A percentile compares a stretch with the other conserved stretches of the same genome.
Evolutionary conservation across 2,329 filamentous ascomycete species (phyloP).

Genomic region (Calonectria montana): DNA sequence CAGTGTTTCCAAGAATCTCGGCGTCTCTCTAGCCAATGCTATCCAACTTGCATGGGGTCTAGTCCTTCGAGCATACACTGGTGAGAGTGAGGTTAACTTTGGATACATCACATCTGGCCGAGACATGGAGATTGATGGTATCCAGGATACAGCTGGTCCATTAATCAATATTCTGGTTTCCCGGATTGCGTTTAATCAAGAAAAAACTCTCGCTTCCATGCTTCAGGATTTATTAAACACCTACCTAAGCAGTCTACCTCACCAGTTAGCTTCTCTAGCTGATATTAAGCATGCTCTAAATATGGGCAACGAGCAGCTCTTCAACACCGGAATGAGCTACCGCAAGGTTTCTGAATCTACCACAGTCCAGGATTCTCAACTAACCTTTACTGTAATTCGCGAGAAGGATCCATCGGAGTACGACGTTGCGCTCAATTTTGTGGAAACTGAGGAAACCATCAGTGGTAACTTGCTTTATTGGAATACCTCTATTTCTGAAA

Average conservation of each 20-base stretch:
- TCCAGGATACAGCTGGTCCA: not conserved
- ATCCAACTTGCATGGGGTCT: not conserved
- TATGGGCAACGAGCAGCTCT: not conserved
- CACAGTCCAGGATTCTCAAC: not conserved
- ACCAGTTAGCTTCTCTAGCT: not conserved
- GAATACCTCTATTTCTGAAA: not conserved
- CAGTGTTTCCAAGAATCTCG: not conserved
- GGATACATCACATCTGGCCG: not conserved
- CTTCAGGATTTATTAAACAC: not conserved
- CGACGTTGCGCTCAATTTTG: not conserved
- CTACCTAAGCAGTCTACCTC: not conserved
- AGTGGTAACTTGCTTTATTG: not conserved
- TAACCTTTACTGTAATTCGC: not conserved
- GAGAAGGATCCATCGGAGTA: not conserved
- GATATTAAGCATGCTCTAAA: not conserved
- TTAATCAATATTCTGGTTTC: slow-evolving; percentile 1
- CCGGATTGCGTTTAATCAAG: not conserved
- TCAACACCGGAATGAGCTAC: not conserved
- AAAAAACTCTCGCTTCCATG: not conserved
- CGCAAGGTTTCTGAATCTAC: not conserved
- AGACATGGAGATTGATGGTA: not conserved
- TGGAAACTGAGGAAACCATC: not conserved
- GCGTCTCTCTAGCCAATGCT: not conserved
- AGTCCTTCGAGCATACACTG: not conserved
- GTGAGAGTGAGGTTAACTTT: not conserved